phyloP scores from a whole-genome alignment of 148 eudicot genomes.

The Cornus kousa region DNA sequence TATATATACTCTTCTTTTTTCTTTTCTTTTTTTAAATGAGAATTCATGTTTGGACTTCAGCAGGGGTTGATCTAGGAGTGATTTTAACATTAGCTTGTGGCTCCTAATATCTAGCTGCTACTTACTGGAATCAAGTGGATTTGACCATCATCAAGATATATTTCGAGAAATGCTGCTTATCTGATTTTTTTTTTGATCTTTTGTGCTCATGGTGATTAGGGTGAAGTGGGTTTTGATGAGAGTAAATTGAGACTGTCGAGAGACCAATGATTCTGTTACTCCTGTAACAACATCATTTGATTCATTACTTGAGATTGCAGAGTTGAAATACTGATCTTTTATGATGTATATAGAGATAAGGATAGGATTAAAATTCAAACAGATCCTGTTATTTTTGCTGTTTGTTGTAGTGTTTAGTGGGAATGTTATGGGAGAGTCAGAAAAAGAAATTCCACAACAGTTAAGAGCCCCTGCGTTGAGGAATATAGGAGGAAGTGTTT shows the following conservation, averaged over 20 bases:
- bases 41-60: background rate
- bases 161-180: background rate
- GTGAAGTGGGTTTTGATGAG: background rate
- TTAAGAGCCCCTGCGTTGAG: constrained; percentile 58
- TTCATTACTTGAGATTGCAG: background rate
- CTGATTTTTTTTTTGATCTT: background rate
- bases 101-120: background rate
- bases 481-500: constrained; percentile 45
- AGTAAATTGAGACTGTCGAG: background rate
- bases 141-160: background rate
- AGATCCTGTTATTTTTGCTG: constrained; percentile 45
- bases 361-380: constrained; percentile 48
- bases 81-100: background rate
- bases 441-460: constrained; percentile 31
- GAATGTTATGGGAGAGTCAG: constrained; percentile 33
- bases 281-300: background rate
- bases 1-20: no score
- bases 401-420: constrained; percentile 30
- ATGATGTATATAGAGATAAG: constrained; percentile 13
- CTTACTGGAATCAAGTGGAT: background rate
- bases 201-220: background rate
- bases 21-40: constrained; percentile 1
- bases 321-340: background rate
- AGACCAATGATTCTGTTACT: background rate
- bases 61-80: background rate